Conservation (phyloP, 2,329 filamentous ascomycete species). For the Paracorniculantispora psalliotae region DNA sequence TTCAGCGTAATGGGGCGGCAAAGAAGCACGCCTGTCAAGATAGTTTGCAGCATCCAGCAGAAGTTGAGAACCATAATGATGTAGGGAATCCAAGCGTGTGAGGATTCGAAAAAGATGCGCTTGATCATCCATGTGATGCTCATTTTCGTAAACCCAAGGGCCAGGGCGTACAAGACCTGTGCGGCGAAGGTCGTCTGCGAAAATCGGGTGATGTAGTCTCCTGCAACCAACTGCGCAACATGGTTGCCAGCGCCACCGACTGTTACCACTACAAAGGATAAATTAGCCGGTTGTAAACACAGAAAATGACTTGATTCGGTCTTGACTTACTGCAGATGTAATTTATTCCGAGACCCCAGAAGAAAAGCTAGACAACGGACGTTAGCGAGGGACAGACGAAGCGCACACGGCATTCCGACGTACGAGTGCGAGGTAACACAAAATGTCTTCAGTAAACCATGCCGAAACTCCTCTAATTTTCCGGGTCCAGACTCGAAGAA, state of each 20-base stretch:
- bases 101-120: slow-evolving; percentile 19
- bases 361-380: slow-evolving; percentile 9
- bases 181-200: slow-evolving; percentile 17
- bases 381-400: neutral
- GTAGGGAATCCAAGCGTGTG: slow-evolving; percentile 16
- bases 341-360: slow-evolving; percentile 16
- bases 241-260: slow-evolving; percentile 19
- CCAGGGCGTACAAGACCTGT: slow-evolving; percentile 18
- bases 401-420: neutral
- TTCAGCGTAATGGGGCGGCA: slow-evolving; percentile 17
- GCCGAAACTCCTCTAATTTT: slow-evolving; percentile 13
- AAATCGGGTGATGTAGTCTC: neutral
- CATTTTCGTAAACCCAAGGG: slow-evolving; percentile 19
- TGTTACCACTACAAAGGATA: slow-evolving; percentile 15
- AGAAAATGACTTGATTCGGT: neutral
- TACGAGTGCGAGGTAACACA: slow-evolving; percentile 17
- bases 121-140: slow-evolving; percentile 21
- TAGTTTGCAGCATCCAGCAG: slow-evolving; percentile 20
- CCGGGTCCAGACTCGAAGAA: slow-evolving; percentile 18
- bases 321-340: slow-evolving; percentile 16
- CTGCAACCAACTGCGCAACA: slow-evolving; percentile 6
- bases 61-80: slow-evolving; percentile 14
- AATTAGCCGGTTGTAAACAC: neutral
- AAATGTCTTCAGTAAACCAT: slow-evolving; percentile 15
- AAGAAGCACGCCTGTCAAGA: slow-evolving; percentile 17